Evolutionary conservation across 2,329 filamentous ascomycete species (phyloP), one percentile per base, ranked within the genome.

Genomic region (Paracoccidioides lutzii): DNA sequence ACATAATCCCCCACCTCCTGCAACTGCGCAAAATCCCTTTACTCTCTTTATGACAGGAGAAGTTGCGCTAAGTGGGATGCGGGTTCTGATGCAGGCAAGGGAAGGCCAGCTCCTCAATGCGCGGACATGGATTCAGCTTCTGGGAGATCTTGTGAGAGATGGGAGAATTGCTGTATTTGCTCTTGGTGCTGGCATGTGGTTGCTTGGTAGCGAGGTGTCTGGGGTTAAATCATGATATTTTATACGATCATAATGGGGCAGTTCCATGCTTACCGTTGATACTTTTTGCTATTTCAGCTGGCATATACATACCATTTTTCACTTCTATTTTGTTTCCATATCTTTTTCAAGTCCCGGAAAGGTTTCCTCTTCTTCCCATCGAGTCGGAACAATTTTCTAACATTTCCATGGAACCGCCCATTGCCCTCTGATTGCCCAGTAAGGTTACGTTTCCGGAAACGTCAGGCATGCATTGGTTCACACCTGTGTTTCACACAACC

Each of bases 31-130:
- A 62, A 75, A 72, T 52, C 73, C 73, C 9, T 75, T 74, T 56
- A 52, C 71, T 41, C 64, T 73, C n/a, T 76, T 77, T 57, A 63
- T 72, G 38, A 76, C 71, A n/a, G 74, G 71, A 8, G 74, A 77
- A 61, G 51, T 76, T 58, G 54, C 75, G 38, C 60, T 77, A 55
- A 67, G 66, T 52, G 68, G 68, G 22, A 64, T 69, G 14, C 66
- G 71, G 61, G 62, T 72, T 38, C 58, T 71, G 54, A 56, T 64
- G 38, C 64, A 61, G 56, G 63, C 56, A 60, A 64, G 59, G 63
- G 62, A 9, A 59, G 62, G 58, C 59, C 64, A 45, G 59, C 59
- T 55, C 54, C 62, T 58, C 66, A 67, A 49, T 59, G 62, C 49
- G 61, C 55, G 67, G 38, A 58, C 67, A 58, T 71, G 65, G 59